These are phyloP conservation scores for Solanum acaule DNA, from an alignment of 257 asterid genomes.

Conservation along the genomic window DNA sequence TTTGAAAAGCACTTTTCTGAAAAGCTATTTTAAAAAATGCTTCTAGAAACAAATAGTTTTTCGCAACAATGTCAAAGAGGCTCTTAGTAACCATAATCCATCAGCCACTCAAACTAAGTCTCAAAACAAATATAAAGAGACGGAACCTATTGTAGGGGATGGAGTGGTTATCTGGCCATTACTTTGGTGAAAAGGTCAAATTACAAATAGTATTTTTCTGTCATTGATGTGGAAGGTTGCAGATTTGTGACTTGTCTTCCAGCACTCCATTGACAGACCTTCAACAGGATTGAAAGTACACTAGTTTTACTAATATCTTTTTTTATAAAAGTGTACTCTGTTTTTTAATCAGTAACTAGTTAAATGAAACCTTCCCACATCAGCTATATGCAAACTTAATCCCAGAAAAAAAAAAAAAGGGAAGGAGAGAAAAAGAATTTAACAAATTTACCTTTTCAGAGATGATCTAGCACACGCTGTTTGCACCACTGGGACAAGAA, in stretches of 20 bases:
- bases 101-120: neutral
- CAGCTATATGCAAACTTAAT: neutral
- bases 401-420: neutral
- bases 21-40: neutral
- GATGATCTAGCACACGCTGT: constrained; percentile 79
- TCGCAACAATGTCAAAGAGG: neutral
- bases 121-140: neutral
- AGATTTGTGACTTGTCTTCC: neutral
- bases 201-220: neutral
- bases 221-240: neutral
- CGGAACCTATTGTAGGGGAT: neutral
- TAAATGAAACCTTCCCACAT: neutral
- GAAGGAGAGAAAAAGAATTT: neutral
- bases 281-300: neutral
- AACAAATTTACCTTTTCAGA: constrained; percentile 59
- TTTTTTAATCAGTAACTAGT: neutral
- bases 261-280: neutral
- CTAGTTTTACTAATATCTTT: neutral
- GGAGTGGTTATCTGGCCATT: neutral
- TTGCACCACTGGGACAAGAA: constrained; percentile 92
- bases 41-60: neutral
- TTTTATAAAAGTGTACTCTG: neutral
- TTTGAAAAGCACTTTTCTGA: no score
- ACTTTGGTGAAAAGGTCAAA: neutral
- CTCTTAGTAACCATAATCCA: neutral